Percentiles rank a stretch among this genome's conserved stretches.
Evolutionary conservation across 345 rosid genomes (phyloP).

Genomic region (Combretum micranthum): DNA sequence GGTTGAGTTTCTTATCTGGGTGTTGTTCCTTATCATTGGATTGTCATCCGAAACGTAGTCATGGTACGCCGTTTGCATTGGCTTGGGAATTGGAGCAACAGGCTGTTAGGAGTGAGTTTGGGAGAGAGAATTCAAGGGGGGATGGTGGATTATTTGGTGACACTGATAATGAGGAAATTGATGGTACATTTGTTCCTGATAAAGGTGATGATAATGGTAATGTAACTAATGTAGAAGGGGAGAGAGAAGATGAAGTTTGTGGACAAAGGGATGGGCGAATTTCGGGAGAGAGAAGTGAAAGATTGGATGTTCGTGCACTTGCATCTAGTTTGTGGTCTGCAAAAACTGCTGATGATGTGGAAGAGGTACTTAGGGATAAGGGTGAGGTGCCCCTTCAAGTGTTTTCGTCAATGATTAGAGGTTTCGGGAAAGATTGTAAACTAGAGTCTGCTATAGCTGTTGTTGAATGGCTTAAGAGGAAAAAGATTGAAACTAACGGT

Average conservation of each 20-base stretch:
- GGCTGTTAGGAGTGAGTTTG: conserved; percentile 32
- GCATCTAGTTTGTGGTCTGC: conserved; percentile 48
- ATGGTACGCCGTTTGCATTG: conserved; percentile 30
- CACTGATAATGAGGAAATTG: not conserved
- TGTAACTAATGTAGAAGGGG: conserved; percentile 17
- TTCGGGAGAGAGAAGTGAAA: conserved; percentile 18
- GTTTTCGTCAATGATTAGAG: conserved; percentile 55
- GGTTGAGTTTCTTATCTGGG: conserved; percentile 18
- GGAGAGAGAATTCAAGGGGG: conserved; percentile 21
- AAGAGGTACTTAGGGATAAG: conserved; percentile 58
- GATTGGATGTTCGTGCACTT: conserved; percentile 50
- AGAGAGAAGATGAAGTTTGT: conserved; percentile 7
- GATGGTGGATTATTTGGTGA: conserved; percentile 8
- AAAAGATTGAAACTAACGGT: conserved; percentile 55
- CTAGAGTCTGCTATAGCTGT: conserved; percentile 62
- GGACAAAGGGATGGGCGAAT: conserved; percentile 10
- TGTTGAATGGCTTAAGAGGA: conserved; percentile 77
- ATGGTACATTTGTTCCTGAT: not conserved
- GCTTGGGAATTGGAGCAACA: conserved; percentile 55
- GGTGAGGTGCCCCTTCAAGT: conserved; percentile 64
- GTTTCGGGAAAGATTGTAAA: conserved; percentile 60
- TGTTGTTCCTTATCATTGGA: not conserved
- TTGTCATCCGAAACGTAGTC: conserved; percentile 17
- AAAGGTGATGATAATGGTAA: conserved; percentile 15
- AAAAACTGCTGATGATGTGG: conserved; percentile 67